These are phyloP conservation scores for Metarhizium guizhouense DNA, from an alignment of 2,329 filamentous ascomycete species.

Conservation along the genomic window DNA sequence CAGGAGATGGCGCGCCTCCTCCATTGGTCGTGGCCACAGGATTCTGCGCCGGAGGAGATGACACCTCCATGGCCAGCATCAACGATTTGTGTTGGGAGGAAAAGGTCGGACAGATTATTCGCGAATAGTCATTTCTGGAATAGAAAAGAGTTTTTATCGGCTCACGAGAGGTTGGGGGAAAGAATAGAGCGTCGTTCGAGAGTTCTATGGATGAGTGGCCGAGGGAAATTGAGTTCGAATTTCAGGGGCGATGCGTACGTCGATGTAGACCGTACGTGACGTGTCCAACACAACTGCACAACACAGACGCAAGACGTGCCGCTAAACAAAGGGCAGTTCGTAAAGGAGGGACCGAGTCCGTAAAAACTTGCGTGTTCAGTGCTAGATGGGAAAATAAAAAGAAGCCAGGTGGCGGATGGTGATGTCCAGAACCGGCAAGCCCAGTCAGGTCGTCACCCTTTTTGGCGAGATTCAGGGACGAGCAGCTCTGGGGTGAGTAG, in stretches of 20 bases:
- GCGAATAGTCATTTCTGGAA: constrained; percentile 3
- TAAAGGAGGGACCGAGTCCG: not conserved
- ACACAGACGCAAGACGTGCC: not conserved
- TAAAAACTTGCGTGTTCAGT: not conserved
- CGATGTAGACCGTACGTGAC: not conserved
- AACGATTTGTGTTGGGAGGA: not conserved
- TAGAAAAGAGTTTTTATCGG: not conserved
- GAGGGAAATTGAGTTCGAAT: not conserved
- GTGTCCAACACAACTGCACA: not conserved
- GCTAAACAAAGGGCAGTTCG: not conserved
- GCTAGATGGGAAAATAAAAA: not conserved
- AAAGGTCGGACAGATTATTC: not conserved
- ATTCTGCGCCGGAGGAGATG: constrained; percentile 33
- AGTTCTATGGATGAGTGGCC: not conserved
- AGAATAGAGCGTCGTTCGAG: not conserved
- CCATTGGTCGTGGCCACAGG: constrained; percentile 29
- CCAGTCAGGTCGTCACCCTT: not conserved
- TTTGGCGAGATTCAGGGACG: constrained; percentile 3
- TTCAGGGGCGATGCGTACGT: not conserved
- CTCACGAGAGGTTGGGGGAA: not conserved
- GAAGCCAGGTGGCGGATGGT: not conserved
- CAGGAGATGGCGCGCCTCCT: constrained; percentile 29
- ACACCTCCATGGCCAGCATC: constrained; percentile 42
- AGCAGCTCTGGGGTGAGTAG: not conserved
- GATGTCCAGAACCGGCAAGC: not conserved